These are phyloP conservation scores for Cryptosporidium tyzzeri DNA, from an alignment of 169 alveolate genomes.

Conservation along the genomic window DNA sequence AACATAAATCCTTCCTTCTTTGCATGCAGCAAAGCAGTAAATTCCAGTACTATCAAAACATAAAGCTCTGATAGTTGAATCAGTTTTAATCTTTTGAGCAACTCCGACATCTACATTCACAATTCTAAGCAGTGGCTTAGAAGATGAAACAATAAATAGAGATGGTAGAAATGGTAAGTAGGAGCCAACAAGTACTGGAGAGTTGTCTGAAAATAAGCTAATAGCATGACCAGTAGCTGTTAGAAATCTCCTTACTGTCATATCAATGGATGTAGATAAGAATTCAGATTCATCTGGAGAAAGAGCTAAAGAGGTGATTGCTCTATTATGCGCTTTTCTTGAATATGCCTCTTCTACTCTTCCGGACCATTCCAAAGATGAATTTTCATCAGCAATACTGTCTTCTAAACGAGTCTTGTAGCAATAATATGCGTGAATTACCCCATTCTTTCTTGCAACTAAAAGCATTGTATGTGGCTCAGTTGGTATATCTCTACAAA, in stretches of 20 bases:
- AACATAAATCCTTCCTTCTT: conserved; percentile 84
- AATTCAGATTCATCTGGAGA: conserved; percentile 85
- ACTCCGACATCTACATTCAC: conserved; percentile 86
- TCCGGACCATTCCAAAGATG: conserved; percentile 80
- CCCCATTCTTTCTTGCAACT: conserved; percentile 88
- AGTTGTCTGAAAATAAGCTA: conserved; percentile 87
- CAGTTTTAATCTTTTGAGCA: conserved; percentile 85
- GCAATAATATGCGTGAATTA: conserved; percentile 82
- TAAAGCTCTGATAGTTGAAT: conserved; percentile 85
- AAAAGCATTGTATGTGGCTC: conserved; percentile 84
- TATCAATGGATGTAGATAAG: conserved; percentile 86
- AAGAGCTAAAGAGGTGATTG: conserved; percentile 86
- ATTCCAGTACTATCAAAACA: conserved; percentile 87
- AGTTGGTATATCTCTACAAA: conserved; percentile 83
- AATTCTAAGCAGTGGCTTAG: conserved; percentile 85
- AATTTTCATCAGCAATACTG: conserved; percentile 24
- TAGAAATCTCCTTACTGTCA: conserved; percentile 88
- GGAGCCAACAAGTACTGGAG: conserved; percentile 84
- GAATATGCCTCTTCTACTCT: conserved; percentile 79
- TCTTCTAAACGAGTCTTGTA: conserved; percentile 79
- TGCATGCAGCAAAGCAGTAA: conserved; percentile 87
- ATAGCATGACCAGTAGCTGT: conserved; percentile 86
- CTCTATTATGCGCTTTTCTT: conserved; percentile 79
- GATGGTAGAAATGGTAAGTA: conserved; percentile 86
- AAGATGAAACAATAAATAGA: conserved; percentile 83